Evolutionary conservation across 768 basidiomycete species (phyloP).

Genomic region (Termitomyces sp.): DNA sequence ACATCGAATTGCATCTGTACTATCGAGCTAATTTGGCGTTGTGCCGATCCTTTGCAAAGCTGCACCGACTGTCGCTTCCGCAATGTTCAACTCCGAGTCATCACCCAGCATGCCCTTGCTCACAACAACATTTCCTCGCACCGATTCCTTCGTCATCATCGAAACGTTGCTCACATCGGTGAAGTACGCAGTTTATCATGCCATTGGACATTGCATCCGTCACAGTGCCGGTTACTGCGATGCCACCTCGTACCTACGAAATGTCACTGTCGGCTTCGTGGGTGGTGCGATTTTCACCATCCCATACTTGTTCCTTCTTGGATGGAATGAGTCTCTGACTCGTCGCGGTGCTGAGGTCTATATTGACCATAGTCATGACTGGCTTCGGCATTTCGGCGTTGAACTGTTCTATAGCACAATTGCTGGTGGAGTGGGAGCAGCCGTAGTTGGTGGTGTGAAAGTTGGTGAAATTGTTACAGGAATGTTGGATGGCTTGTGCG

Average conservation of each 20-base stretch:
- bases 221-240: background rate
- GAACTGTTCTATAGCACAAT: background rate
- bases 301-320: constrained; percentile 14
- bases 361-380: background rate
- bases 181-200: constrained; percentile 17
- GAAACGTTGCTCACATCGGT: constrained; percentile 16
- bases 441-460: background rate
- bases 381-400: background rate
- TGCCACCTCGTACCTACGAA: background rate
- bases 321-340: background rate
- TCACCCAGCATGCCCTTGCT: background rate
- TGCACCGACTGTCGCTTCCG: background rate
- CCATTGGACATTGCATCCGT: constrained; percentile 6
- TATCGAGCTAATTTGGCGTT: background rate
- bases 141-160: constrained; percentile 11
- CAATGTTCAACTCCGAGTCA: background rate
- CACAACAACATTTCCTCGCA: background rate
- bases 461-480: background rate
- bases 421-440: background rate
- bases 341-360: background rate
- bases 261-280: constrained; percentile 9
- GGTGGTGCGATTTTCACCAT: constrained; percentile 16
- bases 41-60: background rate
- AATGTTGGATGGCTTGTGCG: background rate
- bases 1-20: background rate